phyloP scores from a whole-genome alignment of 2,329 filamentous ascomycete species.

The Pseudopithomyces chartarum region DNA sequence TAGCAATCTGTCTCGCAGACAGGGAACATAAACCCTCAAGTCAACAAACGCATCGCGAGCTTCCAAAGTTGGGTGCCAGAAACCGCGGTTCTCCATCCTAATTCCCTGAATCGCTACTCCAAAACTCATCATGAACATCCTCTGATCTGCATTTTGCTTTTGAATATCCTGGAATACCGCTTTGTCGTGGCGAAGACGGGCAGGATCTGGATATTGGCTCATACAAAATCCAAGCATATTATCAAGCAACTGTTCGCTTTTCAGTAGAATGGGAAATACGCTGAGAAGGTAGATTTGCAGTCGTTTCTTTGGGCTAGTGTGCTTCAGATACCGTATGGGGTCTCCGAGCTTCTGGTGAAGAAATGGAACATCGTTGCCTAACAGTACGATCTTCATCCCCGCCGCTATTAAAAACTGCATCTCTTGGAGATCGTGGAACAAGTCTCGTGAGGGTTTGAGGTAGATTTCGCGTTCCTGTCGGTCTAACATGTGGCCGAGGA shows the following conservation, averaged over 20 bases:
- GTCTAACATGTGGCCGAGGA: background rate
- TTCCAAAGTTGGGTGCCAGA: background rate
- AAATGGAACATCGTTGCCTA: background rate
- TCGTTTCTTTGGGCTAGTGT: background rate
- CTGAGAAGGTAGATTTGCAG: background rate
- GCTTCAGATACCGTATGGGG: background rate
- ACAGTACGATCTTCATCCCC: background rate
- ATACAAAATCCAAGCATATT: background rate
- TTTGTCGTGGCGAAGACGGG: background rate
- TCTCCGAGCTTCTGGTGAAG: background rate
- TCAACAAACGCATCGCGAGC: background rate
- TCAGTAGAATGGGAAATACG: background rate
- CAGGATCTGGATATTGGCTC: background rate
- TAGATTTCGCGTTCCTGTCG: background rate
- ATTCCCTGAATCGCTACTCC: background rate
- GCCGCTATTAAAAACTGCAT: background rate
- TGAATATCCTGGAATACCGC: background rate
- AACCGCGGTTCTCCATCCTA: background rate
- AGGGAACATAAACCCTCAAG: background rate
- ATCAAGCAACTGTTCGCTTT: background rate
- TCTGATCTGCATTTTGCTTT: background rate
- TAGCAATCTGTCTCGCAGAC: background rate
- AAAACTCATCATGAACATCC: background rate
- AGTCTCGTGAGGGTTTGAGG: background rate
- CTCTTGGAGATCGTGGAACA: background rate